Base-by-base conservation (phyloP, 179 eudicot genomes). In the Spinacia oleracea region DNA sequence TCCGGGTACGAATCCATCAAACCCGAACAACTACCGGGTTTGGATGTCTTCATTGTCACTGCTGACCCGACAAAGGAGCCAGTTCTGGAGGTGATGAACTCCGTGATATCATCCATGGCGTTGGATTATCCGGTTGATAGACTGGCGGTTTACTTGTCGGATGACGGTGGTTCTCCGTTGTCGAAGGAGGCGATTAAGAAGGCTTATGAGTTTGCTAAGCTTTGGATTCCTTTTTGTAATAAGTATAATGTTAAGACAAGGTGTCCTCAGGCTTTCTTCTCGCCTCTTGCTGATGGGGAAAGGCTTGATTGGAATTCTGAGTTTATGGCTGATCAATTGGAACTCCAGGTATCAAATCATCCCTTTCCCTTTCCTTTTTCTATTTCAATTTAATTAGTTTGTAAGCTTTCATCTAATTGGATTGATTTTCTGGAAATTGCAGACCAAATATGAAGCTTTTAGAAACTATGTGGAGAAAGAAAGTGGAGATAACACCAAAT, bases 61-160 rank as follows among this genome's bases (percentile, higher is more conserved):
- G 88, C 89, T 0, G 90, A 89, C 63, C 88, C 90, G 0, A 63
- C 5, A 0, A 85, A 83, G 76, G 92, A 89, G 78, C 92, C 92
- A 18, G 65, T 80, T 1, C 1, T 85, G 40, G 85, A 66, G 12
- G 88, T 87, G 50, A 85, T 87, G 88, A 89, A 87, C 80, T 82
- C 91, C 4, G 86, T 89, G 16, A 55, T 89, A 14, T 89, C 91
- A 7, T 82, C 86, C 1, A 59, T 89, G 87, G 86, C 91, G 0
- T 42, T 87, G 1, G 91, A 89, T 21, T 89, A 89, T 29, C 90
- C 90, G 5, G 48, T 81, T 0, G 84, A 84, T 8, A 89, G 85
- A 80, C 67, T 89, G 58, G 60, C 62, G 21, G 83, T 85, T 20
- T 89, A 89, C 71, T 74, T 89, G 27, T 87, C 89, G 9, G 91